Conservation (phyloP, 2,329 filamentous ascomycete species). For the Zasmidium angulare region DNA sequence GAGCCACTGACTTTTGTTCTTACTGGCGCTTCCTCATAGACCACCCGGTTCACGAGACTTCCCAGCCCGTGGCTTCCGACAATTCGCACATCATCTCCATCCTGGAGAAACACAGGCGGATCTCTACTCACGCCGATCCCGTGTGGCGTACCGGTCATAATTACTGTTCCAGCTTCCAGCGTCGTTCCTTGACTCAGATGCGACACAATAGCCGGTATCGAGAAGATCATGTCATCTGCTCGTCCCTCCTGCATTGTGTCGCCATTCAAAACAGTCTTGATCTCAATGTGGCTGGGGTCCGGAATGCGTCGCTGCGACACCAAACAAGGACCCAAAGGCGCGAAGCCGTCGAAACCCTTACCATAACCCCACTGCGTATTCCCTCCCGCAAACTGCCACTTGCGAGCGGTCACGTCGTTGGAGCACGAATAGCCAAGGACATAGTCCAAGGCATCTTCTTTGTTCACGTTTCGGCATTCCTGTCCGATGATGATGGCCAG, state of each 20-base stretch:
- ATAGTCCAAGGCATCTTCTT: slow-evolving; percentile 55
- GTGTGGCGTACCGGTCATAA: slow-evolving; percentile 53
- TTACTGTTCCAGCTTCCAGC: slow-evolving; percentile 48
- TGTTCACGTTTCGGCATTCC: slow-evolving; percentile 51
- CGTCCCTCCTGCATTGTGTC: slow-evolving; percentile 45
- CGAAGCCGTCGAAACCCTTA: slow-evolving; percentile 59
- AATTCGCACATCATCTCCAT: slow-evolving; percentile 33
- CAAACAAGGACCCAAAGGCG: slow-evolving; percentile 54
- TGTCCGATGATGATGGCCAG: slow-evolving; percentile 54
- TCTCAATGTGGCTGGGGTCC: slow-evolving; percentile 44
- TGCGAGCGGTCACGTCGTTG: slow-evolving; percentile 76
- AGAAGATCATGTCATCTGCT: slow-evolving; percentile 48
- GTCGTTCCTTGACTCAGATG: slow-evolving; percentile 40
- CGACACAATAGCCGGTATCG: slow-evolving; percentile 36
- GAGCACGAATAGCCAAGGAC: slow-evolving; percentile 74
- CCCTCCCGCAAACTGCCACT: slow-evolving; percentile 57
- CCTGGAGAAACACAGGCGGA: slow-evolving; percentile 32
- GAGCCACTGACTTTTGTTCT: not conserved
- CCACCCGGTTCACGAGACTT: slow-evolving; percentile 13
- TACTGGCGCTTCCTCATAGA: slow-evolving; percentile 6
- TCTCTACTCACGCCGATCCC: slow-evolving; percentile 36
- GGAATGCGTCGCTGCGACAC: slow-evolving; percentile 44
- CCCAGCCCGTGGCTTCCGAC: slow-evolving; percentile 14
- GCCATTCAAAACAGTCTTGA: slow-evolving; percentile 53
- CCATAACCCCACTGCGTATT: slow-evolving; percentile 60